A percentile compares a stretch with the other conserved stretches of the same genome.
These are phyloP conservation scores for Mycena venus DNA, from an alignment of 768 basidiomycete genomes.

Conservation along the genomic window DNA sequence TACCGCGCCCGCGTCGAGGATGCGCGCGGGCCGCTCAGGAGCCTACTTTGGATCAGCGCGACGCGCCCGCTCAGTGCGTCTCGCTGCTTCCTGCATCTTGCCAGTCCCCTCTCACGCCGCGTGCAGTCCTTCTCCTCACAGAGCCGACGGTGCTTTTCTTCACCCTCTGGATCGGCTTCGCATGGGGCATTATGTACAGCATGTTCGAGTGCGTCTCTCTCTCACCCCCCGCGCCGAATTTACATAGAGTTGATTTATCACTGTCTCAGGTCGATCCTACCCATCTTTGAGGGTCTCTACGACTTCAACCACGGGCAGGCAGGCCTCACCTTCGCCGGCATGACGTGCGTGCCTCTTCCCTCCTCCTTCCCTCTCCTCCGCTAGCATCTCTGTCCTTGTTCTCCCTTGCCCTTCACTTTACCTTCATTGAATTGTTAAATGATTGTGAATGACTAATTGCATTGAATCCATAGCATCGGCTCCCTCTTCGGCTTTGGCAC, in stretches of 20 bases:
- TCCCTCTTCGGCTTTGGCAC: slow-evolving; percentile 55
- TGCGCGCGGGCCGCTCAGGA: slow-evolving; percentile 55
- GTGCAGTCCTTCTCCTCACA: slow-evolving; percentile 45
- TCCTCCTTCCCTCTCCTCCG: too few species aligned
- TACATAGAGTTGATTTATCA: not conserved
- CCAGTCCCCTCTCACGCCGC: slow-evolving; percentile 3
- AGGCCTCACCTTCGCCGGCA: slow-evolving; percentile 62
- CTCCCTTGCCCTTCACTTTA: too few species aligned
- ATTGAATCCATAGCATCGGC: slow-evolving; percentile 54
- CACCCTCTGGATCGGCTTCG: slow-evolving; percentile 59
- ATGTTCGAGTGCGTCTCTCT: slow-evolving; percentile 59
- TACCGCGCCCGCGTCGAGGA: slow-evolving; percentile 65
- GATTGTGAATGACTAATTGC: not conserved
- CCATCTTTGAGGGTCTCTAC: slow-evolving; percentile 62
- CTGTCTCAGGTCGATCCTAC: slow-evolving; percentile 56
- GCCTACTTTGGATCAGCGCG: slow-evolving; percentile 65
- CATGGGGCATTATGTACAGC: slow-evolving; percentile 64
- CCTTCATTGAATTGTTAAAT: not conserved
- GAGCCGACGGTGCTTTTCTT: slow-evolving; percentile 40
- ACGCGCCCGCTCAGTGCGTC: slow-evolving; percentile 66
- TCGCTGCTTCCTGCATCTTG: slow-evolving; percentile 15
- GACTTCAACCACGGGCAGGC: slow-evolving; percentile 61
- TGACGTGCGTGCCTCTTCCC: slow-evolving; percentile 62
- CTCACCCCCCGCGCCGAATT: not conserved
- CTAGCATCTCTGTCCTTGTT: too few species aligned